Evolutionary conservation across 2,329 filamentous ascomycete genomes (phyloP).

Genomic region (Dothideomycetes sp.): DNA sequence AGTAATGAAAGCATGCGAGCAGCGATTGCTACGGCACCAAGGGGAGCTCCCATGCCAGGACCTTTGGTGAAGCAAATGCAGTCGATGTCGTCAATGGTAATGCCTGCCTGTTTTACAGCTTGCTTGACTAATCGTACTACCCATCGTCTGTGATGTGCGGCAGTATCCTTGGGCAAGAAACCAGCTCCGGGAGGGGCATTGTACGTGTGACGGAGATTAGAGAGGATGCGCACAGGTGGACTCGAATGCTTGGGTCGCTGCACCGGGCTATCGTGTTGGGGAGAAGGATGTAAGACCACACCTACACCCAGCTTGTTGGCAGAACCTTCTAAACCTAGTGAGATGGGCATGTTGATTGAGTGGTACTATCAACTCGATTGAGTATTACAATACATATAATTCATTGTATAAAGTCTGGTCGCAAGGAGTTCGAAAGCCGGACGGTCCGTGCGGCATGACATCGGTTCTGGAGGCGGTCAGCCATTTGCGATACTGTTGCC

Average conservation of each 20-base stretch:
- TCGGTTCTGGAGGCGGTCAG: background rate
- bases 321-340: constrained; percentile 75
- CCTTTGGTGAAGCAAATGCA: constrained; percentile 95
- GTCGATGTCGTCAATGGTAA: constrained; percentile 57
- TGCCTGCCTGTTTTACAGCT: constrained; percentile 59
- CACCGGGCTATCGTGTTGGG: constrained; percentile 22
- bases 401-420: background rate
- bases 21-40: constrained; percentile 76
- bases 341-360: constrained; percentile 38
- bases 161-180: constrained; percentile 94
- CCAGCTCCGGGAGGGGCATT: constrained; percentile 83
- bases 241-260: constrained; percentile 14
- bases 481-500: no score
- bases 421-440: background rate
- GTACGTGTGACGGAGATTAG: constrained; percentile 93
- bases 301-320: constrained; percentile 97
- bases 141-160: constrained; percentile 78
- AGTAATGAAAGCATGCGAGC: constrained; percentile 72
- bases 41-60: constrained; percentile 90
- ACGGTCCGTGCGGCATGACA: background rate
- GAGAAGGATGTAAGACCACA: constrained; percentile 65
- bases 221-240: constrained; percentile 57
- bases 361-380: no score
- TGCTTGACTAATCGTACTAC: constrained; percentile 71
- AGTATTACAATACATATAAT: no score